Conservation (phyloP, 2,329 filamentous ascomycete genomes). For the Hirsutella minnesotensis region DNA sequence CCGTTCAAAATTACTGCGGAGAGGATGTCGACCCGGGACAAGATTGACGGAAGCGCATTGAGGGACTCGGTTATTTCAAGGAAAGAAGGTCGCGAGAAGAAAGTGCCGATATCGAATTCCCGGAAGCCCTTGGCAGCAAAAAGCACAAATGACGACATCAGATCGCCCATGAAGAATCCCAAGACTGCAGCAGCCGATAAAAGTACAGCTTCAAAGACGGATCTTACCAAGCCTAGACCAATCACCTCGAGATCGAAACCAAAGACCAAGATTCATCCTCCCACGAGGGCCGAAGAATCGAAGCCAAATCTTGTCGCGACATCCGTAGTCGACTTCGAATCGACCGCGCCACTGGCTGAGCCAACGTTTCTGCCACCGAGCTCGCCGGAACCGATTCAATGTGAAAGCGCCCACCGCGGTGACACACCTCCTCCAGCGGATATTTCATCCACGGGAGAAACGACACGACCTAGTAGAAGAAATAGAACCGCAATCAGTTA, state of each 20-base stretch:
- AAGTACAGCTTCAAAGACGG: conserved; percentile 25
- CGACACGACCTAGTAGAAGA: conserved; percentile 53
- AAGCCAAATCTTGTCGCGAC: conserved; percentile 9
- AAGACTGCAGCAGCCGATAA: conserved; percentile 24
- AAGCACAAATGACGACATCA: conserved; percentile 47
- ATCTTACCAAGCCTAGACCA: conserved; percentile 16
- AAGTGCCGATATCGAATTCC: conserved; percentile 14
- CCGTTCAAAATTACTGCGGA: conserved; percentile 7
- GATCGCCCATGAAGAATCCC: conserved; percentile 42
- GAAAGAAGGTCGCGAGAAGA: conserved; percentile 26
- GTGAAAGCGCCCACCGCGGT: conserved; percentile 20
- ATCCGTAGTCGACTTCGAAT: conserved; percentile 11
- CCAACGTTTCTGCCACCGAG: conserved; percentile 31
- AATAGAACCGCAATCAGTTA: conserved; percentile 63
- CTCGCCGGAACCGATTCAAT: conserved; percentile 34
- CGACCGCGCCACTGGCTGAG: conserved; percentile 20
- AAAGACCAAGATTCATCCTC: conserved; percentile 14
- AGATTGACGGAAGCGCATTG: conserved; percentile 27
- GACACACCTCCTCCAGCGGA: conserved; percentile 51
- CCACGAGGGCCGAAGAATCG: conserved; percentile 9
- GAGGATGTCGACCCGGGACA: conserved; percentile 20
- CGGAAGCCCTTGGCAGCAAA: conserved; percentile 43
- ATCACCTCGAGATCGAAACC: conserved; percentile 13
- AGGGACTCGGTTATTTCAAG: conserved; percentile 32
- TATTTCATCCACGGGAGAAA: conserved; percentile 42